These are phyloP conservation scores for Lagenidium sp. DNA, from an alignment of 352 stramenopile species.

Conservation along the genomic window DNA sequence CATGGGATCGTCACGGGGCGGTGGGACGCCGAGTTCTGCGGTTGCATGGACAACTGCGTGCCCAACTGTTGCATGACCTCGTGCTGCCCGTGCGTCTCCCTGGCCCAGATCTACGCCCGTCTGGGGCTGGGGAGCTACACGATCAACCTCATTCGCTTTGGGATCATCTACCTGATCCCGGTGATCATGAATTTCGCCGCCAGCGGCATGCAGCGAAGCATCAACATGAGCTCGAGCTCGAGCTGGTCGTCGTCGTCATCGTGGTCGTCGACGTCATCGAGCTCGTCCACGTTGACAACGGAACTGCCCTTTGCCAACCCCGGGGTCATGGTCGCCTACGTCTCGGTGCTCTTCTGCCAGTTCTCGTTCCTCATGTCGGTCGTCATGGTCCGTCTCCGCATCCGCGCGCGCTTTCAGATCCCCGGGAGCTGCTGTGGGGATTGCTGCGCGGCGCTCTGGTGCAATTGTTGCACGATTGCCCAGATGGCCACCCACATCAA, in stretches of 20 bases:
- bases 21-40: constrained; percentile 16
- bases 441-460: constrained; percentile 7
- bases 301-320: no score
- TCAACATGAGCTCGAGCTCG: no score
- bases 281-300: no score
- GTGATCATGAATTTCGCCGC: not conserved
- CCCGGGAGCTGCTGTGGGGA: constrained; percentile 9
- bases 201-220: not conserved
- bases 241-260: no score
- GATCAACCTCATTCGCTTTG: constrained; percentile 2
- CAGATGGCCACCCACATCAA: constrained; percentile 24
- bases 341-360: constrained; percentile 4
- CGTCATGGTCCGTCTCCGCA: constrained; percentile 3
- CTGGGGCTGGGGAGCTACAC: constrained; percentile 8
- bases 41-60: constrained; percentile 15
- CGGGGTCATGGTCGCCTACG: not conserved
- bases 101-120: constrained; percentile 14
- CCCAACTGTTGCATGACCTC: constrained; percentile 19
- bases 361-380: constrained; percentile 1
- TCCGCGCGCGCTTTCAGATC: constrained; percentile 15
- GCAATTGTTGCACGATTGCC: constrained; percentile 19
- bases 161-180: constrained; percentile 1
- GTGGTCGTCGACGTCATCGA: no score
- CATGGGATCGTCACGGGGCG: constrained; percentile 1
- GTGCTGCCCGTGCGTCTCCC: constrained; percentile 19